phyloP scores from a whole-genome alignment of 805 yeast genomes.

The Torulaspora delbrueckii region DNA sequence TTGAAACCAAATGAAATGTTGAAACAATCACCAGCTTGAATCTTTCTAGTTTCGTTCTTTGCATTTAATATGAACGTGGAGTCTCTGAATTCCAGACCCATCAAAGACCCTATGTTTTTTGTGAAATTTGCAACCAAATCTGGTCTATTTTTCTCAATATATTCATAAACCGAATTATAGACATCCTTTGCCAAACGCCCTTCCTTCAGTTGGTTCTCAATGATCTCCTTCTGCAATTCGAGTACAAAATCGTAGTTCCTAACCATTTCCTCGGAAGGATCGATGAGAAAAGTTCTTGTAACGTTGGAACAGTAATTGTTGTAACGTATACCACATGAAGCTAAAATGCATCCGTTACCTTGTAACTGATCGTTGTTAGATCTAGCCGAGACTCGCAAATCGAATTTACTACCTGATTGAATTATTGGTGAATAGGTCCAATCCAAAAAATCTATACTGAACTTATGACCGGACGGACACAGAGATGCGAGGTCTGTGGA shows the following conservation, averaged over 20 bases:
- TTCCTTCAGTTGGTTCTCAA: constrained; percentile 51
- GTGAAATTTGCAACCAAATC: constrained; percentile 61
- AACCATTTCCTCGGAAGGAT: constrained; percentile 77
- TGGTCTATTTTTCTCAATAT: constrained; percentile 57
- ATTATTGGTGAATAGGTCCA: constrained; percentile 93
- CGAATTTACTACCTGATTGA: constrained; percentile 83
- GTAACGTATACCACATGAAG: constrained; percentile 82
- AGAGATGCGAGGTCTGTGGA: constrained; percentile 43
- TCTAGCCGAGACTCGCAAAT: constrained; percentile 76
- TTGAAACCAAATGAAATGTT: constrained; percentile 75
- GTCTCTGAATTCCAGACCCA: constrained; percentile 88
- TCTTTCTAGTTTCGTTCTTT: constrained; percentile 56
- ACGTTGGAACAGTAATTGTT: constrained; percentile 84
- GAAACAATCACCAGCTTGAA: constrained; percentile 69
- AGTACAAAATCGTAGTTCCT: constrained; percentile 72
- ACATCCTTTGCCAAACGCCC: constrained; percentile 66
- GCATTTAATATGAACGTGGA: constrained; percentile 65
- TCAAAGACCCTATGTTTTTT: constrained; percentile 80
- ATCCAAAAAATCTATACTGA: constrained; percentile 72
- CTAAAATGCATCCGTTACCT: constrained; percentile 72
- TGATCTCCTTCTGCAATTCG: constrained; percentile 62
- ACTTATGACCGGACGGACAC: constrained; percentile 49
- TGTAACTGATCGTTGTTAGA: constrained; percentile 60
- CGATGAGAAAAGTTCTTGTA: constrained; percentile 83
- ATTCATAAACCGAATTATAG: constrained; percentile 58